Evolutionary conservation across 768 basidiomycete genomes (phyloP).

Genomic region (Pholiota molesta): DNA sequence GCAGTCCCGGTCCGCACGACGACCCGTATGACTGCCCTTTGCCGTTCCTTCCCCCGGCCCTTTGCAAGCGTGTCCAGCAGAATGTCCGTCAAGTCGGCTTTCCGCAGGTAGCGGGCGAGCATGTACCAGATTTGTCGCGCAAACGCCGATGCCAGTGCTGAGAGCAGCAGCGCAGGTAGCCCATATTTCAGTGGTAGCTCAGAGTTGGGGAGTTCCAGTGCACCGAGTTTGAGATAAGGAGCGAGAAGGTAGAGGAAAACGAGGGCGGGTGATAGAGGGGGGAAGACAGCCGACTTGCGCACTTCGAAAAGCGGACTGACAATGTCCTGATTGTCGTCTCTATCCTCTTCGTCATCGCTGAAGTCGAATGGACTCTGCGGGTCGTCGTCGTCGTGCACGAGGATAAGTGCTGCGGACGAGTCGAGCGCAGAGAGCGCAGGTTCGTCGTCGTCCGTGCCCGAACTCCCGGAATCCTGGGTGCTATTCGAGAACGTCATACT

Average conservation of each 20-base stretch:
- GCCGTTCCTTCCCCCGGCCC: conserved; percentile 53
- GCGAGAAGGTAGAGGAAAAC: conserved; percentile 73
- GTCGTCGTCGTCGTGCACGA: conserved; percentile 60
- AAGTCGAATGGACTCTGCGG: conserved; percentile 44
- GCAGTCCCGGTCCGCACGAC: conserved; percentile 48
- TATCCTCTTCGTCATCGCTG: conserved; percentile 31
- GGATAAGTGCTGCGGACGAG: conserved; percentile 60
- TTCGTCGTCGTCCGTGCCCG: conserved; percentile 26
- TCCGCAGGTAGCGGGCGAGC: conserved; percentile 71
- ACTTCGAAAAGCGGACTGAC: conserved; percentile 49
- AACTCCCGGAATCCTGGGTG: conserved; percentile 25
- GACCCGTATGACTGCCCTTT: conserved; percentile 44
- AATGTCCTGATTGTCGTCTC: conserved; percentile 51
- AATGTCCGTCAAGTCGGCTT: conserved; percentile 67
- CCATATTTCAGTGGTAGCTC: conserved; percentile 50
- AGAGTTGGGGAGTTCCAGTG: conserved; percentile 58
- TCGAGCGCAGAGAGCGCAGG: conserved; percentile 33
- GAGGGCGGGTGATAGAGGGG: conserved; percentile 57
- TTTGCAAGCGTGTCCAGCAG: conserved; percentile 63
- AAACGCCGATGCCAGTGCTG: conserved; percentile 61
- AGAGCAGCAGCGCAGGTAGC: conserved; percentile 51
- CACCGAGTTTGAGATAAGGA: conserved; percentile 73
- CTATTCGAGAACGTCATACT: conserved; percentile 15
- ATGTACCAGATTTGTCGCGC: conserved; percentile 76
- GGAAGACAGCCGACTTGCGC: conserved; percentile 39